Percentiles rank a stretch among this genome's conserved stretches.
Evolutionary conservation across 805 yeast species (phyloP).

Genomic region (Lipomyces chichibuensis): DNA sequence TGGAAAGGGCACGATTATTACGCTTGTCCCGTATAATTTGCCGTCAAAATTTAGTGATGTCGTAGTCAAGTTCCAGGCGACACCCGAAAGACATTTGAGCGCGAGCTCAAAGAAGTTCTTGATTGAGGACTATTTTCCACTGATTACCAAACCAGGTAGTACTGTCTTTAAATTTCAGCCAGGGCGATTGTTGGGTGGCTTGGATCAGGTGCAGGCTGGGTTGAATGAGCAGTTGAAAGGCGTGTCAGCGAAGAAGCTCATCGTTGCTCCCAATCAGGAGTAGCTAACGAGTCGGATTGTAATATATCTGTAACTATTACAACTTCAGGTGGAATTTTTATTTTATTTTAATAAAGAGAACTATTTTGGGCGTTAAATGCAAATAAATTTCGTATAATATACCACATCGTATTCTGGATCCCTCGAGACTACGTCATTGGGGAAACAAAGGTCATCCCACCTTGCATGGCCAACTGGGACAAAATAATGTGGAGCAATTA

Average conservation of each 20-base stretch:
- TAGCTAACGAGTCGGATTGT: no score
- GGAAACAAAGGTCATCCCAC: not conserved
- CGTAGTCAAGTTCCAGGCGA: not conserved
- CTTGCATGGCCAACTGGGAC: not conserved
- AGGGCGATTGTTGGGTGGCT: not conserved
- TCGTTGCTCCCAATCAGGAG: not conserved
- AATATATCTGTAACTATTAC: not conserved
- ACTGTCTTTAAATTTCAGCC: conserved; percentile 2
- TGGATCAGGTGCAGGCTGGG: conserved; percentile 2
- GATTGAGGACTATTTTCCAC: not conserved
- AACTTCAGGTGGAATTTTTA: not conserved
- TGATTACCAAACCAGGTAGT: not conserved
- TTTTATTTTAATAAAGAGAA: not conserved
- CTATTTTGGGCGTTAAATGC: not conserved
- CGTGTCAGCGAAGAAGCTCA: not conserved
- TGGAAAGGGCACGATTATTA: not conserved
- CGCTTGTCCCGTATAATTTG: not conserved
- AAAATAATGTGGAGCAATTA: not conserved
- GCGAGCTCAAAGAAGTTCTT: not conserved
- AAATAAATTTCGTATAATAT: not conserved
- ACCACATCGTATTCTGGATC: no score
- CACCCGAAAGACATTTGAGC: not conserved
- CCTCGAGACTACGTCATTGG: not conserved
- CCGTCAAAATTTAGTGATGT: not conserved
- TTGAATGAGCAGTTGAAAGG: not conserved